Conservation (phyloP, 2,329 filamentous ascomycete genomes). For the Colletotrichum lindemuthianum region DNA sequence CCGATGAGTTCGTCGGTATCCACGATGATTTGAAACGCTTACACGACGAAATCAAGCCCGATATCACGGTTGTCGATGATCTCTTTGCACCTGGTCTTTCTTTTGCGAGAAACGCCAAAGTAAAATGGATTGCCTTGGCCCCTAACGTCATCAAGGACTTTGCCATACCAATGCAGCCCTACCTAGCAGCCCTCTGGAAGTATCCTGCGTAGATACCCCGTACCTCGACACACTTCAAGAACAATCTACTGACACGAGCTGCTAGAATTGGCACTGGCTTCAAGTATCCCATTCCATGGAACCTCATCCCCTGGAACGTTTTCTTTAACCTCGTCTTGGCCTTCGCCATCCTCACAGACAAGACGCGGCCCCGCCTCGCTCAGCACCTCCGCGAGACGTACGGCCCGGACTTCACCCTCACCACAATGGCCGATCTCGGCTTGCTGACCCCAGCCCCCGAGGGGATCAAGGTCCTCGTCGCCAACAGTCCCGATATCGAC, state of each 20-base stretch:
- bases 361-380: neutral
- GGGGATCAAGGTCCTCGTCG: constrained; percentile 14
- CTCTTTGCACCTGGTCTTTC: constrained; percentile 55
- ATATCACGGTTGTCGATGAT: constrained; percentile 54
- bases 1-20: neutral
- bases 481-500: constrained; percentile 29
- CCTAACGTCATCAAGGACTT: constrained; percentile 57
- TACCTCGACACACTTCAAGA: neutral
- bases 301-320: constrained; percentile 18
- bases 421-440: constrained; percentile 48
- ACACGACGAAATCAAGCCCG: constrained; percentile 45
- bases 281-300: constrained; percentile 23
- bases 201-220: constrained; percentile 22
- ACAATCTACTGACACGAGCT: neutral
- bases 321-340: constrained; percentile 15
- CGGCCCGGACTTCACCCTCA: constrained; percentile 47
- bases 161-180: constrained; percentile 50
- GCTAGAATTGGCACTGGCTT: constrained; percentile 35
- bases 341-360: neutral
- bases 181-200: constrained; percentile 38
- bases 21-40: neutral
- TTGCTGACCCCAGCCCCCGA: constrained; percentile 34
- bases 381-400: neutral
- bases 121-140: constrained; percentile 50
- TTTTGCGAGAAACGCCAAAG: constrained; percentile 49